These are phyloP conservation scores for Phytophthora sp. DNA, from an alignment of 352 stramenopile species.

Conservation along the genomic window DNA sequence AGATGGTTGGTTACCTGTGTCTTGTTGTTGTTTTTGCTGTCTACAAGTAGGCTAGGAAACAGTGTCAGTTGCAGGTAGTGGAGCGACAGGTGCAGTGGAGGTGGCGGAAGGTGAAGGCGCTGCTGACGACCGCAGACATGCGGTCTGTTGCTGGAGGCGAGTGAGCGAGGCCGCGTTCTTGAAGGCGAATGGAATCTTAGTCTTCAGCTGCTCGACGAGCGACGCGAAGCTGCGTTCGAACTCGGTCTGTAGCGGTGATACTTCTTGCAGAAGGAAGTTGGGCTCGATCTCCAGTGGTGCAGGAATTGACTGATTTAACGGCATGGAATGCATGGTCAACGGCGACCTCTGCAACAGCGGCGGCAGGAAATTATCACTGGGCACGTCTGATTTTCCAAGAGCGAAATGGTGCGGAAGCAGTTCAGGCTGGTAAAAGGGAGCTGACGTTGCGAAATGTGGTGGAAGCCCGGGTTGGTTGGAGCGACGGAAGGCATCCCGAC, in stretches of 20 bases:
- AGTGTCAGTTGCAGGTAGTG: neutral
- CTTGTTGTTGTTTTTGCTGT: neutral
- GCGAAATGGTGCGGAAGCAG: conserved; percentile 7
- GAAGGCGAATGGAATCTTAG: conserved; percentile 43
- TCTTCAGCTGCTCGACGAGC: conserved; percentile 50
- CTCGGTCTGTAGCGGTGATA: conserved; percentile 70
- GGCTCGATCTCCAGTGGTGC: neutral
- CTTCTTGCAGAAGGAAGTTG: conserved; percentile 1
- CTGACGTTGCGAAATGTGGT: neutral
- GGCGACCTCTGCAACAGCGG: no score
- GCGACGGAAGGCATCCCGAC: conserved; percentile 59
- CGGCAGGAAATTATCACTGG: conserved; percentile 21
- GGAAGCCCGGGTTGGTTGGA: conserved; percentile 3
- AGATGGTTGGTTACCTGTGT: neutral
- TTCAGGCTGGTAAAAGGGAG: conserved; percentile 15
- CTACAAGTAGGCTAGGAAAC: neutral
- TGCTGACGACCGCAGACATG: conserved; percentile 16
- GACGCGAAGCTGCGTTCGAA: conserved; percentile 72
- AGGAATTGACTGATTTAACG: no score
- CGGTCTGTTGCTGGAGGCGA: conserved; percentile 38
- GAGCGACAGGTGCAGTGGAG: conserved; percentile 5
- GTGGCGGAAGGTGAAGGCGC: neutral
- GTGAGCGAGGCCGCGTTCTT: conserved; percentile 25
- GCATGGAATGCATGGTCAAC: no score
- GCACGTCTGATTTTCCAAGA: neutral